Conservation (phyloP, 768 basidiomycete genomes). For the Leccinum sublutescens region DNA sequence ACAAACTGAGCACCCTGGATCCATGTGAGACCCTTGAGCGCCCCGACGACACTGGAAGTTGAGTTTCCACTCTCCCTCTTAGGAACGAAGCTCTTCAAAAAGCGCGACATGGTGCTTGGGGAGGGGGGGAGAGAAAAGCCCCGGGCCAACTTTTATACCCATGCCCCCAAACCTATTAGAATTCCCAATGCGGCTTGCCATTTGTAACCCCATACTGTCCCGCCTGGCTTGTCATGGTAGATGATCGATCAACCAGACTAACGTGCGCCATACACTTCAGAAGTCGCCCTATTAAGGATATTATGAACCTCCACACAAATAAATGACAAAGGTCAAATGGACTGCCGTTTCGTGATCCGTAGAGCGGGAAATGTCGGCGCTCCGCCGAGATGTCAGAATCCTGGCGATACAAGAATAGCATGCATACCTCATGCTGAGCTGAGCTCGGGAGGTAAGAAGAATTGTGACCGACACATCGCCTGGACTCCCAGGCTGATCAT, state of each 20-base stretch:
- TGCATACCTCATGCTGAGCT: background rate
- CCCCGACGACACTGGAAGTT: slow-evolving; percentile 40
- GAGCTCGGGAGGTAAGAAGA: background rate
- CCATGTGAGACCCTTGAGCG: slow-evolving; percentile 46
- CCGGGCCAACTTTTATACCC: slow-evolving; percentile 15
- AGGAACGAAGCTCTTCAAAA: slow-evolving; percentile 50
- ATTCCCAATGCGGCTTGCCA: background rate
- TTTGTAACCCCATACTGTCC: background rate
- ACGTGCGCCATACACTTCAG: background rate
- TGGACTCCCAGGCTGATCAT: background rate
- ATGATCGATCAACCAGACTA: background rate
- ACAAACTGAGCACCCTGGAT: slow-evolving; percentile 60
- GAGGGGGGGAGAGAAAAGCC: background rate
- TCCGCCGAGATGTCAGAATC: background rate
- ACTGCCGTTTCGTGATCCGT: background rate
- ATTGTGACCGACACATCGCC: background rate
- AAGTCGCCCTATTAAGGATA: slow-evolving; percentile 4
- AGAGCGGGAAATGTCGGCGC: slow-evolving; percentile 2
- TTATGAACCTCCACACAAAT: background rate
- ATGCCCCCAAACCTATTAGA: background rate
- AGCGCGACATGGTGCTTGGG: slow-evolving; percentile 24
- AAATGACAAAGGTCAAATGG: background rate
- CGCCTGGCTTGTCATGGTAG: background rate
- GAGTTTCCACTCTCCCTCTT: slow-evolving; percentile 40
- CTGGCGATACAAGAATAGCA: background rate